Base-by-base conservation (phyloP, 192 early-diverging fungal species). In the Linnemannia hyalina region DNA sequence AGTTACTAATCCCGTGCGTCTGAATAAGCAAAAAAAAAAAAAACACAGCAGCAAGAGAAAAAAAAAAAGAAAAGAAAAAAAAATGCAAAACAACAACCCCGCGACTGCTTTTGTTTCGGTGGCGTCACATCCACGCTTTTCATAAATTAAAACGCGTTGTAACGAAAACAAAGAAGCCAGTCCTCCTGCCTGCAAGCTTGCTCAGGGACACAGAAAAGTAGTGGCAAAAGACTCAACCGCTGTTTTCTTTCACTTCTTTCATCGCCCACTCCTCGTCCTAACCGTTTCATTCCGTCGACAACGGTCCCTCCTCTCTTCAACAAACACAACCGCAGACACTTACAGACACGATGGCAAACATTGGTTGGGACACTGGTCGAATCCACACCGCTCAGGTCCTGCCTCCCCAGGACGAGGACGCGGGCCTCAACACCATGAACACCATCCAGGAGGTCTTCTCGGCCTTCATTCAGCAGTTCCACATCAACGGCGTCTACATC, bases 391-490 rank as follows among this genome's bases (percentile, higher is more conserved):
- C 95, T 18, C 93, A 88, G 73, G 93, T 96, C 69, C 88, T 95
- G 69, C 89, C 90, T 65, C 90, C 90, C 70, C 92, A 94, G 80
- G 88, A 92, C 40, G 69, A 85, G 38, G 77, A 83, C 72, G 41
- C 73, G 52, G 89, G 76, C 90, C 90, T 78, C 83, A 93, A 32
- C 89, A 92, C 88, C 89, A 92, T 86, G 80, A 88, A 89, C 72
- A 90, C 91, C 78, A 65, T 93, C 70, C 94, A 96, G 82, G 88
- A 93, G 73, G 83, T 91, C 82, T 94, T 98, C 82, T 91, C 93
- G 54, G 93, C 93, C 54, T 99, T 99, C 89, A 91, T 99, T 80
- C 92, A 96, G 70, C 95, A 95, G 78, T 99, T 97, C 82, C 93
- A 95, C 76, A 84, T 97, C 73, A 95, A 95, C 88, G 95, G 96